Evolutionary conservation across 75 land plant species (phyloP), one percentile per base, ranked within the genome.

Genomic region (Picea sitchensis): DNA sequence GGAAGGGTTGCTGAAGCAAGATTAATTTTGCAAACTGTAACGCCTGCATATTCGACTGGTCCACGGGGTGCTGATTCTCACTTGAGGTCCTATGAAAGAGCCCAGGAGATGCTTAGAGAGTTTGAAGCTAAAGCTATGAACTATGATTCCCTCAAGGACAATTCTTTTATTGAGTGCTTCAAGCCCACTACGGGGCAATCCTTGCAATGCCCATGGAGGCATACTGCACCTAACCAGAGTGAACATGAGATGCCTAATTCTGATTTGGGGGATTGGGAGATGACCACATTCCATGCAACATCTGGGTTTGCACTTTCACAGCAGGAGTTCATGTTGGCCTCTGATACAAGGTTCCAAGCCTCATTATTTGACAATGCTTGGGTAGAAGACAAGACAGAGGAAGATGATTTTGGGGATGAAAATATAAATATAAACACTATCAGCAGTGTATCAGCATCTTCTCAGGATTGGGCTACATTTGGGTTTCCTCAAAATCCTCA

Each of bases 51-150:
- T 63, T 78, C 80, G 0, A 95, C 93, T 76, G 93, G 87, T 1
- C 91, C 90, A 0, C 80, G 96, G 77, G 96, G 98, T 14, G 83
- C 86, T 0, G 99, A 97, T 83, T 97, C 99, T 4, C 99, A 97
- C 78, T 88, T 95, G 58, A 97, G 95, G 71, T 96, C 99, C 23
- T 97, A 85, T 57, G 98, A 94, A 58, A 90, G 99, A 61, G 99
- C 99, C 0, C 99, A 94, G 71, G 95, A 96, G 74, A 96, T 96
- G 99, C 92, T 96, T 13, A 86, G 74, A 14, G 98, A 96, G 63
- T 84, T 92, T n/a, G 98, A 92, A 58, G 15, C 59, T 36, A 54
- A 56, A 20, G 13, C 13, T 18, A 86, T 85, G 5, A 83, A 89
- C 8, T 38, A 71, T 41, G n/a, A 63, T 63, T 13, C 86, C 92